These are phyloP conservation scores for Lachancea thermotolerans DNA, from an alignment of 805 yeast species.

Conservation along the genomic window DNA sequence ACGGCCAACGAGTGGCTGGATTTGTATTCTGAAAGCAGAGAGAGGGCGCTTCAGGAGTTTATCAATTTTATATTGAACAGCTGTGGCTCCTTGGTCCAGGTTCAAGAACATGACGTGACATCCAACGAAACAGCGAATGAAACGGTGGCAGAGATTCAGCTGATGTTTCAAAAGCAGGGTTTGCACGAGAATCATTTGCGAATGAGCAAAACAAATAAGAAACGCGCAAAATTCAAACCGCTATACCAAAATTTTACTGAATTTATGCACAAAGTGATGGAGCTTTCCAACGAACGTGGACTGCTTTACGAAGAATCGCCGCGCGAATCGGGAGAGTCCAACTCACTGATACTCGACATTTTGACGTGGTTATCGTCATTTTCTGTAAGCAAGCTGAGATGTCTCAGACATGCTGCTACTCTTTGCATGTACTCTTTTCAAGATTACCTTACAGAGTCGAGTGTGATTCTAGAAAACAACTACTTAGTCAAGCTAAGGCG, in stretches of 20 bases:
- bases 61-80: constrained; percentile 63
- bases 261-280: constrained; percentile 49
- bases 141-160: constrained; percentile 67
- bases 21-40: constrained; percentile 38
- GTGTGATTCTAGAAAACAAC: constrained; percentile 32
- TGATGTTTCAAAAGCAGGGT: constrained; percentile 51
- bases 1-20: constrained; percentile 55
- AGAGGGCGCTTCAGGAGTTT: constrained; percentile 50
- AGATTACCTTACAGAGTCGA: constrained; percentile 49
- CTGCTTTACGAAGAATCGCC: constrained; percentile 39
- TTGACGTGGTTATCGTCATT: constrained; percentile 72
- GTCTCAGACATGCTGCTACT: constrained; percentile 65
- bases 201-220: constrained; percentile 44
- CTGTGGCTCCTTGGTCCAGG: constrained; percentile 62
- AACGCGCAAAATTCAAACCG: constrained; percentile 32
- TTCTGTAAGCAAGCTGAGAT: constrained; percentile 60
- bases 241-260: constrained; percentile 49
- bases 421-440: constrained; percentile 52
- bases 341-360: constrained; percentile 38
- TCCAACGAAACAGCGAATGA: constrained; percentile 64
- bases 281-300: constrained; percentile 55
- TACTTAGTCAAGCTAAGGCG: constrained; percentile 35
- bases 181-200: constrained; percentile 64
- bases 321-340: constrained; percentile 29
- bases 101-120: constrained; percentile 69